phyloP scores from a whole-genome alignment of 2,329 filamentous ascomycete species.

The Alternaria solani region DNA sequence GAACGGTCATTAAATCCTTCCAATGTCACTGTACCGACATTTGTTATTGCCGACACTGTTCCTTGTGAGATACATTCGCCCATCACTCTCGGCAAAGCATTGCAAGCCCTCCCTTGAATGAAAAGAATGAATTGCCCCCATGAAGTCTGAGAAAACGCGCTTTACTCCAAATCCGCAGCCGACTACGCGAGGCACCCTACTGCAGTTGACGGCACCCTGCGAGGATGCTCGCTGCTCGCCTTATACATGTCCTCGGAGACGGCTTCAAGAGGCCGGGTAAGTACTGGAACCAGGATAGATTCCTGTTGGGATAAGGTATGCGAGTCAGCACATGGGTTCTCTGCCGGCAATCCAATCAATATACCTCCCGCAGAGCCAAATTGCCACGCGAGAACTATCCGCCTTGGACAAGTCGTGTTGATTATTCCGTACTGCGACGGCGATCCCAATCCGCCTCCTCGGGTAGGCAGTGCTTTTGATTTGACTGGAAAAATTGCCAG shows the following conservation, averaged over 20 bases:
- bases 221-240: background rate
- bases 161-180: background rate
- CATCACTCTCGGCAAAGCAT: background rate
- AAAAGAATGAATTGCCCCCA: background rate
- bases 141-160: no score
- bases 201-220: no score
- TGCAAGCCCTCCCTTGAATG: background rate
- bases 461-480: background rate
- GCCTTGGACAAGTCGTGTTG: background rate
- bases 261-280: background rate
- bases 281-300: background rate
- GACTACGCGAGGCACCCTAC: no score
- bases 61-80: background rate
- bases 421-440: background rate
- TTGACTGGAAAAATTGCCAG: background rate
- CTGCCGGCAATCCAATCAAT: background rate
- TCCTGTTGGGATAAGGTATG: background rate
- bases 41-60: background rate
- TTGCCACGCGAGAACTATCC: background rate
- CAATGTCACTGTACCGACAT: background rate
- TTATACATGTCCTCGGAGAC: background rate
- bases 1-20: background rate
- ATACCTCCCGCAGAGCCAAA: background rate
- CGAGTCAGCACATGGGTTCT: background rate
- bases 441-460: background rate